Evolutionary conservation across 2,329 filamentous ascomycete genomes (phyloP), one percentile per base, ranked within the genome.

Genomic region (Coniochaeta sp.): DNA sequence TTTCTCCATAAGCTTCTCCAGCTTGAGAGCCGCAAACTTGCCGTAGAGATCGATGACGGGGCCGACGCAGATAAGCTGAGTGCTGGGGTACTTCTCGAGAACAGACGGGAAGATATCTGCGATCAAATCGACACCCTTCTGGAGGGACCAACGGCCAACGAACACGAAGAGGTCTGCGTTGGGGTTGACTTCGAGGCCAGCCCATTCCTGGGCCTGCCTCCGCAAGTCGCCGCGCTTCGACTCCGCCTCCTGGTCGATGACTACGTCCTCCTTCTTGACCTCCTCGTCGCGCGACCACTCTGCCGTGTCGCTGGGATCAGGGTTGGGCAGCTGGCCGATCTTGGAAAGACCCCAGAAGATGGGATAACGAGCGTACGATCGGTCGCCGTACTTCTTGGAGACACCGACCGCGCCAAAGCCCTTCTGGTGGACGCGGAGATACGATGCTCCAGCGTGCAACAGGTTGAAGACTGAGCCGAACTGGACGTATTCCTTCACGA

Each of bases 381-480:
- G 81, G 67, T 86, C 85, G 17, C 86, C 86, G 64, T 89, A 89
- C 69, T 89, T 89, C 65, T 84, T 85, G 1, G 83, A 87, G 1
- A 89, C 86, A 65, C 86, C 86, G 34, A 88, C 86, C 16, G 86
- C 85, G 59, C 86, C 86, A 60, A 87, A 88, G 2, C 86, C 86
- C 65, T 85, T 82, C 66, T 89, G 86, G 65, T 88, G 85, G 22
- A 88, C 76, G 61, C 86, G 81, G 11, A 89, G 77, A 64, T 88
- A 87, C 64, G 83, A 87, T 22, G 83, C 83, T 59, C 82, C 86
- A n/a, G 84, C 83, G 69, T 89, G 86, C 7, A 89, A 74, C 59
- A 89, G 74, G 68, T 89, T 89, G 76, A 89, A 88, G 12, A 89
- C 82, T 63, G 87, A 85, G 54, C 86, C 86, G 64, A 87, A 89